A percentile compares a stretch with the other conserved stretches of the same genome.
phyloP scores from a whole-genome alignment of 208 protist species.

The Porcisia hertigi region DNA sequence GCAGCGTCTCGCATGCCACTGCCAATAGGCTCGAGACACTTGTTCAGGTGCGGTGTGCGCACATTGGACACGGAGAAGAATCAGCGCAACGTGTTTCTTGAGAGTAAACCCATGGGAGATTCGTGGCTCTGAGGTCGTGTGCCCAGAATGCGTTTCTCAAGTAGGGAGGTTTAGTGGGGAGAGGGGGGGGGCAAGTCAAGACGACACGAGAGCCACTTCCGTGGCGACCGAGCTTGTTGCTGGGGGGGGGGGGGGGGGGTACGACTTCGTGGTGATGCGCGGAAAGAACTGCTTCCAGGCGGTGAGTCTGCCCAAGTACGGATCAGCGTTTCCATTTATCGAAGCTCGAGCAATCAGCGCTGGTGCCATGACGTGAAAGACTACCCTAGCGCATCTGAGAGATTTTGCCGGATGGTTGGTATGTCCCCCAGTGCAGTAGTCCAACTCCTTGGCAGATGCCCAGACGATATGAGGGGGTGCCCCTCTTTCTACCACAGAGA shows the following conservation, averaged over 20 bases:
- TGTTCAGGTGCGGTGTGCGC: constrained; percentile 62
- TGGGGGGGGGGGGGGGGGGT: constrained; percentile 34
- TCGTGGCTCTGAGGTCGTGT: constrained; percentile 66
- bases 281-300: constrained; percentile 88
- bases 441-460: constrained; percentile 35
- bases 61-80: constrained; percentile 52
- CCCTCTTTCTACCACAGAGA: constrained; percentile 16
- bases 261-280: constrained; percentile 85
- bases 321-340: constrained; percentile 57
- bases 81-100: constrained; percentile 63
- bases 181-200: constrained; percentile 70
- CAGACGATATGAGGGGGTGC: constrained; percentile 1
- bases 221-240: constrained; percentile 95
- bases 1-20: constrained; percentile 57
- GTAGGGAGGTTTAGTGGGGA: constrained; percentile 97
- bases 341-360: constrained; percentile 71
- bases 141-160: constrained; percentile 82
- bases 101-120: constrained; percentile 64
- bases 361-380: constrained; percentile 92
- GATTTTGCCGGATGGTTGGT: constrained; percentile 71
- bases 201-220: constrained; percentile 96
- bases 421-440: constrained; percentile 39
- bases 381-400: constrained; percentile 91
- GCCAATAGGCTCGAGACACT: constrained; percentile 53
- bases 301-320: constrained; percentile 82